phyloP scores from a whole-genome alignment of 2,329 filamentous ascomycete species.

The Ceratocystis albifundus region DNA sequence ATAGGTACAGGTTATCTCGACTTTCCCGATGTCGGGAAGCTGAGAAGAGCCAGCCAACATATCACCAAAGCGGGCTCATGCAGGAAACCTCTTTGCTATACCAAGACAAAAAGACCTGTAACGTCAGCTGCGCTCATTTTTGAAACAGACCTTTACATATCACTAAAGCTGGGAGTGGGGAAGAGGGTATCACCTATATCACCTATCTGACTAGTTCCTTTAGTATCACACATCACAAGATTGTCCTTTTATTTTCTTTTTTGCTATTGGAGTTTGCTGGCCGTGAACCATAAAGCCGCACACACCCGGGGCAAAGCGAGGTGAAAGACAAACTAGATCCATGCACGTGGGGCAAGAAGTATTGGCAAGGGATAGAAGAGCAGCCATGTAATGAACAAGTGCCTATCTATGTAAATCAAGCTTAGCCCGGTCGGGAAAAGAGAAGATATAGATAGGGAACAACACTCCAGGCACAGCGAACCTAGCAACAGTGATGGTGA shows the following conservation, averaged over 20 bases:
- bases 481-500: too few relatives aligned
- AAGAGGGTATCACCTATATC: not conserved
- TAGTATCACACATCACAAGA: not conserved
- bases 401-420: not conserved
- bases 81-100: not conserved
- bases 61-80: not conserved
- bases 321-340: not conserved
- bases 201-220: not conserved
- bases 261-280: not conserved
- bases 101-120: constrained; percentile 5
- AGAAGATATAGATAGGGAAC: not conserved
- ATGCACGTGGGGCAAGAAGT: not conserved
- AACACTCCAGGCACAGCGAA: not conserved
- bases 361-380: not conserved
- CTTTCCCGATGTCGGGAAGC: not conserved
- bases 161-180: not conserved
- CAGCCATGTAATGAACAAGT: not conserved
- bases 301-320: constrained; percentile 1
- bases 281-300: not conserved
- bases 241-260: not conserved
- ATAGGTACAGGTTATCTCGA: not conserved
- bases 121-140: not conserved
- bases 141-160: not conserved
- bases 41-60: not conserved
- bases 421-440: not conserved